These are phyloP conservation scores for Metarhizium brunneum DNA, from an alignment of 2,329 filamentous ascomycete species.

Conservation along the genomic window DNA sequence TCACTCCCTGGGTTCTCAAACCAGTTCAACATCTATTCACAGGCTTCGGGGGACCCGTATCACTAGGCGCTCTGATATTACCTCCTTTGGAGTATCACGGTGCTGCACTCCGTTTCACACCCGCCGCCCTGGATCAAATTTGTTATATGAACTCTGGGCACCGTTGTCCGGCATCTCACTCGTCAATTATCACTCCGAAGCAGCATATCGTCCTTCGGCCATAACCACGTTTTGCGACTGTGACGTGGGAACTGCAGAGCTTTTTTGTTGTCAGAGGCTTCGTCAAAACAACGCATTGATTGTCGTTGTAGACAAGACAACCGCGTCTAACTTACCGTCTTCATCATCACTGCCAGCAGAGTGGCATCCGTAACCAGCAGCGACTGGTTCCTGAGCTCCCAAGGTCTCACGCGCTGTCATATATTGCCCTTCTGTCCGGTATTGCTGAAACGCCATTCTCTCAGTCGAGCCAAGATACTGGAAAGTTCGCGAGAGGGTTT, in stretches of 20 bases:
- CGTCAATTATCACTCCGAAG: background rate
- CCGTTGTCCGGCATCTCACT: background rate
- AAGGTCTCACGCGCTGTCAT: background rate
- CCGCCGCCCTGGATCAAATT: conserved; percentile 23
- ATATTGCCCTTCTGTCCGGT: background rate
- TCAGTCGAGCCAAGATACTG: background rate
- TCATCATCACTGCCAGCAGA: background rate
- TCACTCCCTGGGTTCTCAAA: conserved; percentile 1
- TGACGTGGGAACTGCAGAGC: background rate
- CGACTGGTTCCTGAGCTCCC: background rate
- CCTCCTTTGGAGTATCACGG: conserved; percentile 31
- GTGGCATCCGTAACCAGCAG: background rate
- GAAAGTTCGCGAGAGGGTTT: background rate
- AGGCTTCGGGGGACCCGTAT: conserved; percentile 38
- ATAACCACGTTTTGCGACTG: background rate
- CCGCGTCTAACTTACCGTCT: background rate
- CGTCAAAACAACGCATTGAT: background rate
- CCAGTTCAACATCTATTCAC: conserved; percentile 34
- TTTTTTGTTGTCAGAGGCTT: background rate
- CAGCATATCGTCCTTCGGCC: background rate
- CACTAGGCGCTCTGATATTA: conserved; percentile 22
- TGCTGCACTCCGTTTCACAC: conserved; percentile 43
- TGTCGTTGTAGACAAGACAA: background rate
- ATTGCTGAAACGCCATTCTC: background rate
- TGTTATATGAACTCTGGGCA: conserved; percentile 4